Evolutionary conservation across 1,284 basidiomycete species (phyloP), one percentile per base, ranked within the genome.

Genomic region (Pseudozyma thailandica): DNA sequence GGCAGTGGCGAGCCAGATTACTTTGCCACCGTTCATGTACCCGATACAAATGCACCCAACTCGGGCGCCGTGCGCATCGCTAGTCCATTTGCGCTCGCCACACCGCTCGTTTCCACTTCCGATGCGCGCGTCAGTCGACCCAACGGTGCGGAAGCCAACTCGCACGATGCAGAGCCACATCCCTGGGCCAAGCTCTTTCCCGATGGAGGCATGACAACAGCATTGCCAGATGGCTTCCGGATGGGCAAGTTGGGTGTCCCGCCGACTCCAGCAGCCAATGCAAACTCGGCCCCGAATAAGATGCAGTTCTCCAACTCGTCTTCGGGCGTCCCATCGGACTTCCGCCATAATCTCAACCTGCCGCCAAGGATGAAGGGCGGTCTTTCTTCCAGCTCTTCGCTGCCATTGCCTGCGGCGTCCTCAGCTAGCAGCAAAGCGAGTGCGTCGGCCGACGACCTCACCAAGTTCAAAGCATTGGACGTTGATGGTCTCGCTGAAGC

Each of bases 141-240:
- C 13, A 65, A 33, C 15, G 46, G 13, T 10, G 31, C 37, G 35
- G 35, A 30, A 3, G 50, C 16, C 7, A 39, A 38, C 12, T 41
- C 56, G 30, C 35, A 44, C 10, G 63, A 66, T 10, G 20, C 39
- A 47, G 55, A 70, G 21, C 23, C 52, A 16, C 71, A 73, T 54
- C 71, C 65, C 2, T 73, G 71, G 71, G 64, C 71, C 2, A 59
- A 59, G 39, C 48, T 73, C 12, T 73, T 73, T 23, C 59, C 59
- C 4, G 71, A 73, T 26, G 60, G 50, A 16, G 71, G 65, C 35
- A 69, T 73, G 64, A 33, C 66, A 8, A 73, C 71, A 21, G 65
- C 71, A 1, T 48, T 73, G 12, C 71, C 71, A 20, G 64, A 69
- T 16, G 33, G 45, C 28, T 66, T 72, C 12, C 53, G 45, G 16